Evolutionary conservation across 78 protist genomes (phyloP).

Genomic region (Chrysochromulina parva): DNA sequence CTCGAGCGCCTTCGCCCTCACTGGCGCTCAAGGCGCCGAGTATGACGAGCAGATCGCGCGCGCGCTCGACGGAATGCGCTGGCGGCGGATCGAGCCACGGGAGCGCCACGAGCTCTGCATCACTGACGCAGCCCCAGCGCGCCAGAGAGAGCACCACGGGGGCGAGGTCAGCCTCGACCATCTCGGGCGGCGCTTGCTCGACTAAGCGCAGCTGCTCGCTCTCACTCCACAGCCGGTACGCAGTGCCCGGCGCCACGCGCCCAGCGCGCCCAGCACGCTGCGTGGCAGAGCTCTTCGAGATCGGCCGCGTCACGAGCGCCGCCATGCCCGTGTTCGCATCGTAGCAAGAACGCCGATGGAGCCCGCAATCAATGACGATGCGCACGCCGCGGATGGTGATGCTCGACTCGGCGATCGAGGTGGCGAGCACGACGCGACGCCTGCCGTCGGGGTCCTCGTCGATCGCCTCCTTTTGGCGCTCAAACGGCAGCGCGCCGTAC

Average conservation of each 20-base stretch:
- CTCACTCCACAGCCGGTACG: neutral
- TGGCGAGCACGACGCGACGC: slow-evolving; percentile 23
- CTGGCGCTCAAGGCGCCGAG: neutral
- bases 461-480: neutral
- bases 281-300: neutral
- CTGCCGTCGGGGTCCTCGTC: neutral
- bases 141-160: neutral
- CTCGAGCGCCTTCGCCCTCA: too few relatives aligned
- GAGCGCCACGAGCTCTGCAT: neutral
- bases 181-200: neutral
- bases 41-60: neutral
- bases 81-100: slow-evolving; percentile 17
- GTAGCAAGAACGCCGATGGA: neutral
- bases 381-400: neutral
- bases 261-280: slow-evolving; percentile 4
- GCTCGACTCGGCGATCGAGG: slow-evolving; percentile 22
- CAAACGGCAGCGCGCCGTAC: neutral
- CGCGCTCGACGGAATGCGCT: neutral
- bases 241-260: neutral
- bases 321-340: neutral
- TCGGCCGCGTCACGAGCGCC: neutral
- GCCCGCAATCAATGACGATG: neutral
- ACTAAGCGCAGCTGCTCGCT: neutral
- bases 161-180: neutral
- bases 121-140: neutral